Percentiles rank a stretch among this genome's conserved stretches.
Evolutionary conservation across 164 flowering plant genomes (phyloP).

Genomic region (Kalanchoe fedtschenkoi): DNA sequence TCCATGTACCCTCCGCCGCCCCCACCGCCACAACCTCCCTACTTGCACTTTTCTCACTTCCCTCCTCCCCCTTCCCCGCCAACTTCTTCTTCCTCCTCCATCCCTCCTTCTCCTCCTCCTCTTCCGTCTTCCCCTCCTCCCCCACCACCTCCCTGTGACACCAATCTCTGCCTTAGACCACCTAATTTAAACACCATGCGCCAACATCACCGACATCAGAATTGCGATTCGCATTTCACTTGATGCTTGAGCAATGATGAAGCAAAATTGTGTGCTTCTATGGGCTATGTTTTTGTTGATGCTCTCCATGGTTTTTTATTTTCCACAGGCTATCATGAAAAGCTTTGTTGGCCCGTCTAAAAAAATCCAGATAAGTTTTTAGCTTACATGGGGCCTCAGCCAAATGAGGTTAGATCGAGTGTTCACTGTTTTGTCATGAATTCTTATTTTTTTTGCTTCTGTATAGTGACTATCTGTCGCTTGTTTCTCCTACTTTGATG

Average conservation of each 20-base stretch:
- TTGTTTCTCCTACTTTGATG: slow-evolving; percentile 1
- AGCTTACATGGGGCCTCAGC: slow-evolving; percentile 86
- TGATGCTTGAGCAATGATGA: too few species aligned
- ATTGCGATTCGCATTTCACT: too few species aligned
- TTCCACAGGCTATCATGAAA: slow-evolving; percentile 80
- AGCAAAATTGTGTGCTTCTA: too few species aligned
- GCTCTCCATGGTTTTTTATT: background rate
- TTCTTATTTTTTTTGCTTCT: background rate
- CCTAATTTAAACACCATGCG: too few species aligned
- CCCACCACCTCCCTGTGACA: too few species aligned
- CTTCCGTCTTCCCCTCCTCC: too few species aligned
- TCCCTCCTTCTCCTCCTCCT: slow-evolving; percentile 40
- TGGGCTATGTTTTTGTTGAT: too few species aligned
- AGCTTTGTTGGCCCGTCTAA: slow-evolving; percentile 52
- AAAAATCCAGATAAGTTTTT: slow-evolving; percentile 63
- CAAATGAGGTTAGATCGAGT: slow-evolving; percentile 47
- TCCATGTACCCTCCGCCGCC: too few species aligned
- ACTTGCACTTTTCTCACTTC: background rate
- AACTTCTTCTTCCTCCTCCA: slow-evolving; percentile 43
- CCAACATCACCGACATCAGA: too few species aligned
- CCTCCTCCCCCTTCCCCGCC: slow-evolving; percentile 20
- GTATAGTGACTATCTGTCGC: background rate
- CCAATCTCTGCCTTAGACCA: too few species aligned
- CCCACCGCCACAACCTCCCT: background rate
- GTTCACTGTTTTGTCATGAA: background rate